Evolutionary conservation across 306 rosid genomes (phyloP), one percentile per base, ranked within the genome.

Genomic region (Dryas alaskensis): DNA sequence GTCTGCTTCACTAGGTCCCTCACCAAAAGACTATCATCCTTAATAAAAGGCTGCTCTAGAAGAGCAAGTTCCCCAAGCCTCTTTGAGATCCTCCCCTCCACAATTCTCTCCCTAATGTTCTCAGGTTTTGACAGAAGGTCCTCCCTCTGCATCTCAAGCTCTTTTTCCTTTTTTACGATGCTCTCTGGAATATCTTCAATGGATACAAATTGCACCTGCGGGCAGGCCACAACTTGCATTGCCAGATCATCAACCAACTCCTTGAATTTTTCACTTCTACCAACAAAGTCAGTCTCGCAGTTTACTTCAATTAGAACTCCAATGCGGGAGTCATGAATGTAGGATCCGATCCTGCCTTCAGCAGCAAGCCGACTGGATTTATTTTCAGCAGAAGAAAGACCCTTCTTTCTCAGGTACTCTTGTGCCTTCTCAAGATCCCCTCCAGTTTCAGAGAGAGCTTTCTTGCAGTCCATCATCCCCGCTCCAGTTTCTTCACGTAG

Each of bases 401-500:
- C 99, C 86, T 95, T 95, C 70, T 92, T 95, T 49, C 98, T 86
- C 51, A 95, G 98, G 81, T 92, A 92, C 78, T 89, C 99, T 73
- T 95, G 99, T 9, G 99, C 99, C 88, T 92, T 90, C 80, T 92
- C 92, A 59, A 92, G 87, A 75, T 92, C 98, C n/a, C 97, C 98
- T 79, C 87, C 96, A 10, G 93, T 86, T 87, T 90, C 99, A 40
- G 99, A 81, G 59, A 92, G 93, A 73, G 97, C 98, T 85, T 87
- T 95, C 97, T 95, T 95, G 78, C 99, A 95, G 78, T 95, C 98
- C 98, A 95, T 95, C 99, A 95, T 95, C 75, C 98, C 99, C 4
- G 97, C 99, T 80, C 97, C 99, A 4, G 98, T 90, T 85, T 95
- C 99, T 68, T 92, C 98, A 22, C 99, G 82, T 55, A 95, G 80